Conservation (phyloP, 2,329 filamentous ascomycete species). For the Monosporascus sp. region DNA sequence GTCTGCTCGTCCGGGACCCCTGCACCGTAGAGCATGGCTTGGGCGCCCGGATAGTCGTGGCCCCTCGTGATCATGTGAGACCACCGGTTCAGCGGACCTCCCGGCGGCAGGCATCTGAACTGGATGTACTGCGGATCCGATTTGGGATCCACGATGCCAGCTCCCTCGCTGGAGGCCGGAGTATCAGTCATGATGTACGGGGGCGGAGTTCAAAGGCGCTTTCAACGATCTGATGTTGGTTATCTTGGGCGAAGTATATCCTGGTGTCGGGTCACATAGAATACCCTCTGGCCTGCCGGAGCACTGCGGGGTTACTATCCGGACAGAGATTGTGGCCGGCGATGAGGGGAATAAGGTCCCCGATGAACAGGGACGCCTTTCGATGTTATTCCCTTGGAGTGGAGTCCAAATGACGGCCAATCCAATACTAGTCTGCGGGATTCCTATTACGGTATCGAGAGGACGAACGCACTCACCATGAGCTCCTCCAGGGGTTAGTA, state of each 20-base stretch:
- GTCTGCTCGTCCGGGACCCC: slow-evolving; percentile 76
- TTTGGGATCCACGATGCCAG: slow-evolving; percentile 33
- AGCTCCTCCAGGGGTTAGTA: no score
- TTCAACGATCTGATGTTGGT: neutral
- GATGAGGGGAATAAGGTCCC: no score
- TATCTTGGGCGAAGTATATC: neutral
- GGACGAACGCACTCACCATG: no score
- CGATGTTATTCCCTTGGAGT: no score
- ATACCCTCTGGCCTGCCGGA: neutral
- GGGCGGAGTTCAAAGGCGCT: neutral
- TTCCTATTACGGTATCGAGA: no score
- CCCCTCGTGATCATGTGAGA: slow-evolving; percentile 75
- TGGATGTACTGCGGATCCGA: slow-evolving; percentile 48
- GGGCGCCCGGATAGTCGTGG: slow-evolving; percentile 88
- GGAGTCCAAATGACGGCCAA: no score
- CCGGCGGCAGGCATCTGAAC: slow-evolving; percentile 46
- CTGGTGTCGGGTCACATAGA: neutral
- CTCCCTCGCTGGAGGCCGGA: slow-evolving; percentile 11
- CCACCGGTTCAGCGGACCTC: slow-evolving; percentile 70
- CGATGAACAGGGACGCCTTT: no score
- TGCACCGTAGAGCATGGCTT: slow-evolving; percentile 94
- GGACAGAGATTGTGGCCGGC: no score
- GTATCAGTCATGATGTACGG: slow-evolving; percentile 15
- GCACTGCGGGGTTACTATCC: no score
- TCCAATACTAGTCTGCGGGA: no score